Percentiles rank a stretch among this genome's conserved stretches.
Conservation (phyloP, 179 eudicot species). For the Nepenthes alata region DNA sequence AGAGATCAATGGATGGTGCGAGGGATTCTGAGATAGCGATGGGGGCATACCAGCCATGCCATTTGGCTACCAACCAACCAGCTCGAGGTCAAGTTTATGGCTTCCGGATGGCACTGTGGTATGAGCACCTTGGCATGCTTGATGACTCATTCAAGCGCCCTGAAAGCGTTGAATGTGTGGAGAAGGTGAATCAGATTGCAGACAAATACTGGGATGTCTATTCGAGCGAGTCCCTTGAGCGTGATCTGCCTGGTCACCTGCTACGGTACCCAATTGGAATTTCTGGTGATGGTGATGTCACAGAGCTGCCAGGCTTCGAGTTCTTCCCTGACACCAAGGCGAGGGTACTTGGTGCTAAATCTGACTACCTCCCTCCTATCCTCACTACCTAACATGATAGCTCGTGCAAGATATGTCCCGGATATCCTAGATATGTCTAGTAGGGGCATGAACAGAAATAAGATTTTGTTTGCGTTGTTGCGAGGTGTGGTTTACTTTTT, state of each 20-base stretch:
- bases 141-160: slow-evolving; percentile 33
- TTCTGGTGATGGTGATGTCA: slow-evolving; percentile 30
- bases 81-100: slow-evolving; percentile 47
- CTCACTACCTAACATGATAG: slow-evolving; percentile 32
- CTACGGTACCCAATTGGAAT: slow-evolving; percentile 42
- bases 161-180: slow-evolving; percentile 27
- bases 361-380: slow-evolving; percentile 42
- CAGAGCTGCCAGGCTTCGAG: slow-evolving; percentile 36
- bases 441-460: too few species aligned
- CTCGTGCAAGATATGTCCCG: neutral
- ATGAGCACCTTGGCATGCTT: slow-evolving; percentile 48
- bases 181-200: slow-evolving; percentile 35
- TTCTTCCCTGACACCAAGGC: slow-evolving; percentile 57
- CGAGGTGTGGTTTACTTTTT: too few species aligned
- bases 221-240: slow-evolving; percentile 30
- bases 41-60: slow-evolving; percentile 53
- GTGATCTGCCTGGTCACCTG: slow-evolving; percentile 48
- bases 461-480: too few species aligned
- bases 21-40: slow-evolving; percentile 56
- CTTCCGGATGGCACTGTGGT: slow-evolving; percentile 53
- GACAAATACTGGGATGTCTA: slow-evolving; percentile 50
- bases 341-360: slow-evolving; percentile 28
- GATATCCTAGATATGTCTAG: too few species aligned
- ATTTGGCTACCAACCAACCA: slow-evolving; percentile 21
- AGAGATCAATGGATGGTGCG: slow-evolving; percentile 59